Conservation (phyloP, 192 early-diverging fungal genomes). For the Coemansia sp. region DNA sequence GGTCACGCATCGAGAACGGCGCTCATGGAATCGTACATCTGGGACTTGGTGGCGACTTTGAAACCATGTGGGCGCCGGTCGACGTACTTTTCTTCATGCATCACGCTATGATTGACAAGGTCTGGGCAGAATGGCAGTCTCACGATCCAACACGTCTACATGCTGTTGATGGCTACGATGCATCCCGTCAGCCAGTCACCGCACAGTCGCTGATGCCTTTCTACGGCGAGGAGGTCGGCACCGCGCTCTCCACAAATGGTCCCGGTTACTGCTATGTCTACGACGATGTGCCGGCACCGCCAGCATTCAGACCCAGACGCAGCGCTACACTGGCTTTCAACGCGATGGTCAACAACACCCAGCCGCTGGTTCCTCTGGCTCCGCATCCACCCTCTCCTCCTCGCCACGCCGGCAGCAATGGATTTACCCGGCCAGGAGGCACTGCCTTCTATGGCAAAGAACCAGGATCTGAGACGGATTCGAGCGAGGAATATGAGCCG, state of each 20-base stretch:
- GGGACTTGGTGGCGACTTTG: conserved; percentile 57
- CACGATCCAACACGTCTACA: conserved; percentile 31
- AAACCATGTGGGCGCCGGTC: conserved; percentile 57
- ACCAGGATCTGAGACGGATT: neutral
- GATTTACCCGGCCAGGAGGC: neutral
- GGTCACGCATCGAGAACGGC: conserved; percentile 57
- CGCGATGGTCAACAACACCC: conserved; percentile 11
- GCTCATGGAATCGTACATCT: conserved; percentile 57
- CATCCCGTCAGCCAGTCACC: conserved; percentile 25
- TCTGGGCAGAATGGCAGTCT: conserved; percentile 63
- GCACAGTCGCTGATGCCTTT: conserved; percentile 46
- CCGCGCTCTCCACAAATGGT: conserved; percentile 35
- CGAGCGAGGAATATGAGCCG: conserved; percentile 31
- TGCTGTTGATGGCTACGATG: conserved; percentile 41
- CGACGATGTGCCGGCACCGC: conserved; percentile 45
- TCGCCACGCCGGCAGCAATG: neutral
- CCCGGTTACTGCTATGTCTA: conserved; percentile 55
- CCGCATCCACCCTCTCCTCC: neutral
- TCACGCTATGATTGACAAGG: conserved; percentile 67
- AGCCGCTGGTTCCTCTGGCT: neutral
- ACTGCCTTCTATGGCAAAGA: neutral
- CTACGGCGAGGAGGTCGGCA: conserved; percentile 43
- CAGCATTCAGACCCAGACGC: conserved; percentile 13
- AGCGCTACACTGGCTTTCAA: conserved; percentile 11
- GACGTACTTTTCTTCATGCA: conserved; percentile 68